phyloP scores from a whole-genome alignment of 2,329 filamentous ascomycete genomes.

The Pseudogymnoascus destructans region DNA sequence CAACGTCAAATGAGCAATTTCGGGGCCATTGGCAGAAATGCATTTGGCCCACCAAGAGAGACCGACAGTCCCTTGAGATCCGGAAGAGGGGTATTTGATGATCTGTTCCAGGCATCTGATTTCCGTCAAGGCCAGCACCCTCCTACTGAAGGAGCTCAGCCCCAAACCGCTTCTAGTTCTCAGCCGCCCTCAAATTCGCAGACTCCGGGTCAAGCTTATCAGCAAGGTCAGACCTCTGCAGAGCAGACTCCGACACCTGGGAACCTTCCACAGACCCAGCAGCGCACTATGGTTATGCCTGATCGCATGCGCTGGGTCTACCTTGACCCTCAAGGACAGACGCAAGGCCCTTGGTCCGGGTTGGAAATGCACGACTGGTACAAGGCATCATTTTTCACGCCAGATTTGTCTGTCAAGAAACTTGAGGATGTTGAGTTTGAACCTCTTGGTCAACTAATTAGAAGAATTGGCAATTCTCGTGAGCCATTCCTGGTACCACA shows the following conservation, averaged over 20 bases:
- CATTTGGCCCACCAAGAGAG: slow-evolving; percentile 44
- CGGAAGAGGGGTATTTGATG: slow-evolving; percentile 43
- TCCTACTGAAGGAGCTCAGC: slow-evolving; percentile 19
- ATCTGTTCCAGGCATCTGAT: slow-evolving; percentile 25
- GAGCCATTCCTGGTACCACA: slow-evolving; percentile 97
- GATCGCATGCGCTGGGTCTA: slow-evolving; percentile 99
- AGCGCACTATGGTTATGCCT: slow-evolving; percentile 95
- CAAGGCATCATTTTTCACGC: slow-evolving; percentile 94
- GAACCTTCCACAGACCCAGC: slow-evolving; percentile 55
- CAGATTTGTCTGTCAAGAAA: slow-evolving; percentile 89
- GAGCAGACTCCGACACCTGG: slow-evolving; percentile 41
- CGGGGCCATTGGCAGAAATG: slow-evolving; percentile 52
- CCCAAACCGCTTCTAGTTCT: slow-evolving; percentile 16
- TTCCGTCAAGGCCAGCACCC: slow-evolving; percentile 19
- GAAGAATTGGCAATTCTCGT: slow-evolving; percentile 90
- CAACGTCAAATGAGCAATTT: slow-evolving; percentile 48
- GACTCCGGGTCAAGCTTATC: slow-evolving; percentile 21
- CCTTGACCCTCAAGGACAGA: slow-evolving; percentile 80
- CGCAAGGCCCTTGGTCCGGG: slow-evolving; percentile 90
- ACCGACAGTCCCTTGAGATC: slow-evolving; percentile 45
- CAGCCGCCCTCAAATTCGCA: slow-evolving; percentile 17
- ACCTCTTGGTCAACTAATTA: slow-evolving; percentile 83
- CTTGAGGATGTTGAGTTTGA: slow-evolving; percentile 90
- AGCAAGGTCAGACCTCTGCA: slow-evolving; percentile 24
- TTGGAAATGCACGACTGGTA: slow-evolving; percentile 99